Evolutionary conservation across 2,329 filamentous ascomycete species (phyloP).

Genomic region (Colletotrichum cordylinicola): DNA sequence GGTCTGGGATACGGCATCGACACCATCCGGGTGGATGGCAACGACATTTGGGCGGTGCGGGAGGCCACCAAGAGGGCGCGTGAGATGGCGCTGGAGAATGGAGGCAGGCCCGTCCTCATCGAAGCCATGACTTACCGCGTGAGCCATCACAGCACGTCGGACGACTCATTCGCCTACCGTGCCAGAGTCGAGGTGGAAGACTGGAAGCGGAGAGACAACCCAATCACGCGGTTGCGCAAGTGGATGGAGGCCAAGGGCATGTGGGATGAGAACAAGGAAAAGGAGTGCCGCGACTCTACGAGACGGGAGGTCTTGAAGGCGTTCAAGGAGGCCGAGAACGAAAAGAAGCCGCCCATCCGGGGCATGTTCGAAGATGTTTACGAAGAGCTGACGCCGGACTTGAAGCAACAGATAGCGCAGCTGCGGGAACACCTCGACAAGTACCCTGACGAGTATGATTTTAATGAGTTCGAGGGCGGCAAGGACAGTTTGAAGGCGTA

Average conservation of each 20-base stretch:
- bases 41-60: constrained; percentile 88
- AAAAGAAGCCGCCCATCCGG: constrained; percentile 77
- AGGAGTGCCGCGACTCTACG: constrained; percentile 67
- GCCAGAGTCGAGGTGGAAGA: constrained; percentile 93
- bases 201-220: constrained; percentile 91
- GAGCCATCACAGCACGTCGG: constrained; percentile 94
- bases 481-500: constrained; percentile 61
- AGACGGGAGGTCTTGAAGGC: constrained; percentile 81
- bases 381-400: constrained; percentile 82
- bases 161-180: constrained; percentile 96
- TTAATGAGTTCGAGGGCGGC: constrained; percentile 77
- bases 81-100: constrained; percentile 77
- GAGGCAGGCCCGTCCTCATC: constrained; percentile 84
- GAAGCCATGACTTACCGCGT: constrained; percentile 99
- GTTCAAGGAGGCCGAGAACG: constrained; percentile 82
- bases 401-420: constrained; percentile 73
- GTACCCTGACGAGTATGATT: constrained; percentile 93
- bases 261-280: constrained; percentile 88
- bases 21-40: constrained; percentile 91
- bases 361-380: constrained; percentile 89
- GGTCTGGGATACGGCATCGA: constrained; percentile 94
- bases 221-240: constrained; percentile 83
- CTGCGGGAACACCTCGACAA: constrained; percentile 78
- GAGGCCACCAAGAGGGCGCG: constrained; percentile 81
- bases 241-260: constrained; percentile 85